A percentile compares a stretch with the other conserved stretches of the same genome.
These are phyloP conservation scores for Berberis thunbergii DNA, from an alignment of 164 flowering plant species.

Conservation along the genomic window DNA sequence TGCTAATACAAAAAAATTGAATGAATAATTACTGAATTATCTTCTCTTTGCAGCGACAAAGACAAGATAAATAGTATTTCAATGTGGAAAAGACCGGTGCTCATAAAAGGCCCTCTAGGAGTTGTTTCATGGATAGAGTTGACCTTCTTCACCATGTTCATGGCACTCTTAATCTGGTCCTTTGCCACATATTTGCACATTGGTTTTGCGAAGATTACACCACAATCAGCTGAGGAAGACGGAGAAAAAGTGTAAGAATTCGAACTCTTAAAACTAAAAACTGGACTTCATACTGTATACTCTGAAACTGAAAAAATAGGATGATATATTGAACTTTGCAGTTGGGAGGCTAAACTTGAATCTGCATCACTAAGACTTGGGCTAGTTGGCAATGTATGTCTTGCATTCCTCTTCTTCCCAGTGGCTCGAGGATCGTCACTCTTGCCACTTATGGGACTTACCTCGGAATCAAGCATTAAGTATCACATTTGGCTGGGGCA, in stretches of 20 bases:
- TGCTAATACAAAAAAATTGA: background rate
- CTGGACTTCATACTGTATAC: background rate
- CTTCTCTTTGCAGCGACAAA: conserved; percentile 5
- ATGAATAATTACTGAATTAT: background rate
- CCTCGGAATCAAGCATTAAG: conserved; percentile 58
- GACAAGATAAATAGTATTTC: conserved; percentile 3
- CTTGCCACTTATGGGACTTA: conserved; percentile 54
- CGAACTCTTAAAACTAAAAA: background rate
- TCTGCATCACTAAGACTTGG: conserved; percentile 36
- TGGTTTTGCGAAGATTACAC: conserved; percentile 25
- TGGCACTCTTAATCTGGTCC: conserved; percentile 63
- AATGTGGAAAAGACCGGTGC: conserved; percentile 36
- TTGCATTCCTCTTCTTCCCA: conserved; percentile 68
- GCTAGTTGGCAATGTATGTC: conserved; percentile 54
- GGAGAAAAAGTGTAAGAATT: conserved; percentile 33
- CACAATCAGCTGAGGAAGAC: conserved; percentile 8
- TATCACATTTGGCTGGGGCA: conserved; percentile 80
- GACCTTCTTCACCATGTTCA: conserved; percentile 48
- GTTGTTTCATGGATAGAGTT: conserved; percentile 52
- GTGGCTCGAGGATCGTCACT: conserved; percentile 68
- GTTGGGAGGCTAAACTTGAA: conserved; percentile 54
- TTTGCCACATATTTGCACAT: conserved; percentile 29
- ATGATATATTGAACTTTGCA: conserved; percentile 9
- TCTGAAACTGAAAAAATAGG: background rate
- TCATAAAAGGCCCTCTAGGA: conserved; percentile 73